Percentiles rank a stretch among this genome's conserved stretches.
Conservation (phyloP, 1,284 basidiomycete species). For the Neolentinus lepideus region DNA sequence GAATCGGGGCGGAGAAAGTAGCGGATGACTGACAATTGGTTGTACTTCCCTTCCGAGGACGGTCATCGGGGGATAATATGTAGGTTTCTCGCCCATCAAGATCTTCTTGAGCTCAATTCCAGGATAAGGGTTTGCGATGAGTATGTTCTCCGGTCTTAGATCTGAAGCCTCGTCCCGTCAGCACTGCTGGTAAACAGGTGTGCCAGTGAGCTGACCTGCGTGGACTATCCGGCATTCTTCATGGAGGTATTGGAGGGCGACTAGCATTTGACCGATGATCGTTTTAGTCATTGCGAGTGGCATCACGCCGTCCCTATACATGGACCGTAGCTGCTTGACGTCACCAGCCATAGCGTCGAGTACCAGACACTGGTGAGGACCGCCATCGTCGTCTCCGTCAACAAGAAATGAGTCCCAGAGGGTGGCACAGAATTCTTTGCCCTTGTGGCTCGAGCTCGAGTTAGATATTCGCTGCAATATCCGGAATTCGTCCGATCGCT, state of each 20-base stretch:
- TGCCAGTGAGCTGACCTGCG: not conserved
- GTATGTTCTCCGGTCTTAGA: constrained; percentile 59
- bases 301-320: not conserved
- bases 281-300: not conserved
- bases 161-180: constrained; percentile 19
- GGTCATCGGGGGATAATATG: not conserved
- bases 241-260: not conserved
- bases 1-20: not conserved
- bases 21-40: not conserved
- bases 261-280: not conserved
- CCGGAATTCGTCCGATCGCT: not conserved
- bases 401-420: not conserved
- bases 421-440: not conserved
- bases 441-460: not conserved
- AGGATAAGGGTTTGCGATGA: constrained; percentile 34
- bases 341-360: not conserved
- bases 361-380: not conserved
- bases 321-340: not conserved
- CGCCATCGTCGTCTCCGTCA: not conserved
- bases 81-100: not conserved
- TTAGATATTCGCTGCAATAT: not conserved
- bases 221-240: not conserved
- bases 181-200: no score
- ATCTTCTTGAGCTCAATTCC: not conserved
- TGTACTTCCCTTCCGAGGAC: not conserved